These are phyloP conservation scores for Tricholomella constricta DNA, from an alignment of 768 basidiomycete genomes.

Conservation along the genomic window DNA sequence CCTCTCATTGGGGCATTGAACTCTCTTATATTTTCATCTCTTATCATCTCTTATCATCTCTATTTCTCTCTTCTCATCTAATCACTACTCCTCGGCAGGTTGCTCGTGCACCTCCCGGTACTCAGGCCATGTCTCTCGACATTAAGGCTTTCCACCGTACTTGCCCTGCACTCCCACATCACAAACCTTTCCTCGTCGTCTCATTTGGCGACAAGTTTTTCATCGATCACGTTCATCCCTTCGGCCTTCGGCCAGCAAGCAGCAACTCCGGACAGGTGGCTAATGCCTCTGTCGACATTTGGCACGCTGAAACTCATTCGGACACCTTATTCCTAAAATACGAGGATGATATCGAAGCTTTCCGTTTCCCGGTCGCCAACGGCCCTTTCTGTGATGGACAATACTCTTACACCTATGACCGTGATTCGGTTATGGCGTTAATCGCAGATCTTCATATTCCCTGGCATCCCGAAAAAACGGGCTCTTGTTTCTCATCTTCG, in stretches of 20 bases:
- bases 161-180: neutral
- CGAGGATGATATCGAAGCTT: slow-evolving; percentile 26
- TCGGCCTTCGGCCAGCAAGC: slow-evolving; percentile 17
- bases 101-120: neutral
- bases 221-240: slow-evolving; percentile 16
- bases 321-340: slow-evolving; percentile 23
- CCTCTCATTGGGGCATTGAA: too few relatives aligned
- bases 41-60: too few relatives aligned
- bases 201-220: too few relatives aligned
- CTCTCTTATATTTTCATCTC: too few relatives aligned
- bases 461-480: too few relatives aligned
- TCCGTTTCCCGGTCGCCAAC: slow-evolving; percentile 19
- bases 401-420: slow-evolving; percentile 23
- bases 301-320: slow-evolving; percentile 15
- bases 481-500: slow-evolving; percentile 19
- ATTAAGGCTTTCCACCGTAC: slow-evolving; percentile 29
- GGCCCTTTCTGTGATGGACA: neutral
- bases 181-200: too few relatives aligned
- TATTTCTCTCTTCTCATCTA: too few relatives aligned
- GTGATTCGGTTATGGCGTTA: slow-evolving; percentile 2
- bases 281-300: slow-evolving; percentile 30
- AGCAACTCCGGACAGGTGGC: neutral
- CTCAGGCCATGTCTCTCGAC: slow-evolving; percentile 27
- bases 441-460: slow-evolving; percentile 21
- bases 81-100: too few relatives aligned